A percentile compares a stretch with the other conserved stretches of the same genome.
phyloP scores from a whole-genome alignment of 140 eudicot species.

The Bidens hawaiensis region DNA sequence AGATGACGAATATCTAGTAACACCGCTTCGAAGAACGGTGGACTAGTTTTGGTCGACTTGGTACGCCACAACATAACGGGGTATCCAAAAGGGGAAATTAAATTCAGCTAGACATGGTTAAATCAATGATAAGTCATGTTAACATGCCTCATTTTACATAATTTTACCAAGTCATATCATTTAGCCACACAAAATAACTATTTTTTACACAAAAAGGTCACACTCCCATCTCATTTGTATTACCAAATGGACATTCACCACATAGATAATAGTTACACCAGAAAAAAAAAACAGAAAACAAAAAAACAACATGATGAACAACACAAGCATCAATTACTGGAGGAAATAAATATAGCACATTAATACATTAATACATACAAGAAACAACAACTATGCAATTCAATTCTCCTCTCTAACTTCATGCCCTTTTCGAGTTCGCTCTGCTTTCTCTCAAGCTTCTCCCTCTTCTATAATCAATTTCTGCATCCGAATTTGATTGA shows the following conservation, averaged over 20 bases:
- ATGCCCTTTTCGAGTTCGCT: conserved; percentile 46
- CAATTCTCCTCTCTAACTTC: conserved; percentile 3
- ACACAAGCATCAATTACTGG: conserved; percentile 24
- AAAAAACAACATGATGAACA: conserved; percentile 26
- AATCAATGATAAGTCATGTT: too few relatives aligned
- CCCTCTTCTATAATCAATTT: conserved; percentile 84
- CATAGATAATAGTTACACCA: conserved; percentile 31
- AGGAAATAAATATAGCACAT: conserved; percentile 22
- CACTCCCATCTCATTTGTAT: conserved; percentile 25
- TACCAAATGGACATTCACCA: conserved; percentile 30
- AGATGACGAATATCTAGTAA: too few relatives aligned
- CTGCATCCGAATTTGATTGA: conserved; percentile 85
- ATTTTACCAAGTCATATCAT: not conserved
- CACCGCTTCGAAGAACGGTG: too few relatives aligned
- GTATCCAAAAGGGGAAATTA: too few relatives aligned
- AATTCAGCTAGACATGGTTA: too few relatives aligned
- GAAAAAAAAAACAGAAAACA: not conserved
- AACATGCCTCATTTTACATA: too few relatives aligned
- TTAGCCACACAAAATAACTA: conserved; percentile 11
- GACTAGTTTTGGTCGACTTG: too few relatives aligned
- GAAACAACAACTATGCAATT: conserved; percentile 29
- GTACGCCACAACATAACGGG: too few relatives aligned
- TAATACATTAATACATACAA: conserved; percentile 44
- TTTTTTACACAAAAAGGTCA: conserved; percentile 27
- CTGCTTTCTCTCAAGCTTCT: conserved; percentile 76